phyloP scores from a whole-genome alignment of 2,329 filamentous ascomycete genomes.

The Ceratocystis alfenasii region DNA sequence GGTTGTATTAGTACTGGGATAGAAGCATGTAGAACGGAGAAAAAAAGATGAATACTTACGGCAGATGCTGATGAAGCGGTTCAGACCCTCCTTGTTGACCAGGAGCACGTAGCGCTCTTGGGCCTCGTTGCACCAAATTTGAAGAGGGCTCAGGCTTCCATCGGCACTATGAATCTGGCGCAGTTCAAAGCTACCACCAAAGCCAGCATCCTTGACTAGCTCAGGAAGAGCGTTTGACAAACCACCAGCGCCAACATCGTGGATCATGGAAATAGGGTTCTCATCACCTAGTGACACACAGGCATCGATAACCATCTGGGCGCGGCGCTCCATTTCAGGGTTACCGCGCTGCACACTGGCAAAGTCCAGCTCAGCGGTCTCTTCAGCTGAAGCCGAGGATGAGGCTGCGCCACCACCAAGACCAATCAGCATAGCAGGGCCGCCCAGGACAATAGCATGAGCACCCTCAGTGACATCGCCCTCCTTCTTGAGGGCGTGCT shows the following conservation, averaged over 20 bases:
- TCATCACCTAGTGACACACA: slow-evolving; percentile 72
- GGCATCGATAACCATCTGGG: slow-evolving; percentile 95
- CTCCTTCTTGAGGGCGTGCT: slow-evolving; percentile 77
- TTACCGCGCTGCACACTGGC: slow-evolving; percentile 95
- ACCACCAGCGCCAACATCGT: slow-evolving; percentile 92
- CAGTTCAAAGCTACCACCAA: slow-evolving; percentile 87
- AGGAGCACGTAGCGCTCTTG: slow-evolving; percentile 93
- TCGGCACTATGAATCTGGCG: slow-evolving; percentile 86
- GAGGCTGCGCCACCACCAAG: slow-evolving; percentile 81
- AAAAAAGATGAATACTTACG: slow-evolving; percentile 30
- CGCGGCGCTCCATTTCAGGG: slow-evolving; percentile 86
- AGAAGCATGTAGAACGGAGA: slow-evolving; percentile 1
- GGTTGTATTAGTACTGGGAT: slow-evolving; percentile 20
- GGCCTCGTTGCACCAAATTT: slow-evolving; percentile 96
- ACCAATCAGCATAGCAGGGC: slow-evolving; percentile 94
- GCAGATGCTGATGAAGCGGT: slow-evolving; percentile 58
- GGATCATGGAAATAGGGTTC: slow-evolving; percentile 91
- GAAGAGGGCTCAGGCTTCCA: slow-evolving; percentile 81
- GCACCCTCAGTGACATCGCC: slow-evolving; percentile 73
- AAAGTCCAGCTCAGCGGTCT: slow-evolving; percentile 86
- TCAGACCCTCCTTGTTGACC: slow-evolving; percentile 68
- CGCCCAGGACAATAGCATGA: slow-evolving; percentile 82
- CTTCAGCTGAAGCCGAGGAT: slow-evolving; percentile 76
- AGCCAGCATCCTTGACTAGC: slow-evolving; percentile 79
- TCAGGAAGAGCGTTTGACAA: slow-evolving; percentile 61